phyloP scores from a whole-genome alignment of 106 monocot species.

The Chionographis japonica region DNA sequence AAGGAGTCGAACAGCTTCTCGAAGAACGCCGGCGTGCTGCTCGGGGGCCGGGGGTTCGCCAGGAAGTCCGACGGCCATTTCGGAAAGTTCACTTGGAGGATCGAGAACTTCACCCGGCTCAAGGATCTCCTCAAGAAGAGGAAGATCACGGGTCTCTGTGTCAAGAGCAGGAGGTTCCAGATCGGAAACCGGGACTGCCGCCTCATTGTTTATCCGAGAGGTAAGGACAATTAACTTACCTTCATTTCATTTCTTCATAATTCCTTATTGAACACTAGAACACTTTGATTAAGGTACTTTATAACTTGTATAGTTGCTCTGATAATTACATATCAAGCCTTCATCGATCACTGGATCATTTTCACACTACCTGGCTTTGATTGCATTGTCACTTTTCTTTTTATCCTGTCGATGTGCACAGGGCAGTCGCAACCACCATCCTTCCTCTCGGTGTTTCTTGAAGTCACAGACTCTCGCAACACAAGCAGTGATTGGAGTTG shows the following conservation, averaged over 20 bases:
- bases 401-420: constrained; percentile 28
- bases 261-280: not conserved
- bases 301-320: no score
- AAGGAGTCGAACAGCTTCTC: constrained; percentile 73
- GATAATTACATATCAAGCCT: no score
- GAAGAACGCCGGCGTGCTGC: constrained; percentile 26
- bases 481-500: constrained; percentile 87
- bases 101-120: constrained; percentile 85
- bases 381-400: not conserved
- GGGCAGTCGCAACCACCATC: constrained; percentile 99
- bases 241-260: not conserved
- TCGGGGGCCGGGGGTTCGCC: constrained; percentile 36
- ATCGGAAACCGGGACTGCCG: constrained; percentile 93
- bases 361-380: no score
- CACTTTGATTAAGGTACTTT: no score
- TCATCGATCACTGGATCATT: no score
- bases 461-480: constrained; percentile 84
- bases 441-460: constrained; percentile 91
- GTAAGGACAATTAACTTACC: constrained; percentile 21
- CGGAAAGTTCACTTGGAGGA: constrained; percentile 94
- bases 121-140: constrained; percentile 96
- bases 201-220: constrained; percentile 94
- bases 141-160: constrained; percentile 90
- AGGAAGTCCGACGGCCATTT: constrained; percentile 84
- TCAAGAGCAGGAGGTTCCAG: constrained; percentile 94